phyloP scores from a whole-genome alignment of 106 monocot species.

The Acorus gramineus region DNA sequence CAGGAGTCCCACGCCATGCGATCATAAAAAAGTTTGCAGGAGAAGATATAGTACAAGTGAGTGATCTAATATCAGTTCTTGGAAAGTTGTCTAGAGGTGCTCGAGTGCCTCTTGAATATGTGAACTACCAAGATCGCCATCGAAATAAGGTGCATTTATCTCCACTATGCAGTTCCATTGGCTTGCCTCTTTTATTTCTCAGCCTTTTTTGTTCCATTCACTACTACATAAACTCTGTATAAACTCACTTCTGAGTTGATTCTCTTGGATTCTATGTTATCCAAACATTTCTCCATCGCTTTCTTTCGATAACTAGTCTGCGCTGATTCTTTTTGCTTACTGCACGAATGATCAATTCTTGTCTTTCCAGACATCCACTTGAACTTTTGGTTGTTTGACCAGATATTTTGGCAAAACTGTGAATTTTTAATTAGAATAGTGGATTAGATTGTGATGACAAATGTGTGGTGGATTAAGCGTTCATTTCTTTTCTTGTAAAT shows the following conservation, averaged over 20 bases:
- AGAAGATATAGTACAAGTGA: slow-evolving; percentile 50
- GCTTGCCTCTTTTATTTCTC: not conserved
- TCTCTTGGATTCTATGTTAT: not conserved
- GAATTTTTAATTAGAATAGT: too few relatives aligned
- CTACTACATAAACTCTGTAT: too few relatives aligned
- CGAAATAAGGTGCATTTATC: slow-evolving; percentile 53
- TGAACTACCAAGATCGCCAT: slow-evolving; percentile 75
- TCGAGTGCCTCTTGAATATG: slow-evolving; percentile 81
- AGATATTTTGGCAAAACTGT: too few relatives aligned
- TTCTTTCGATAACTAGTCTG: not conserved
- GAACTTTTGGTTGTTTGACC: too few relatives aligned
- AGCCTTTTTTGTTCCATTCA: too few relatives aligned
- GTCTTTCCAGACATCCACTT: too few relatives aligned
- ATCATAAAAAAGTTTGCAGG: slow-evolving; percentile 95
- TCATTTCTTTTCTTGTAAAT: too few relatives aligned
- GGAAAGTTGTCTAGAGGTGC: slow-evolving; percentile 70
- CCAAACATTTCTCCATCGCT: not conserved
- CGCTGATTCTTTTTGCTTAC: not conserved
- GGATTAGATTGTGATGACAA: too few relatives aligned
- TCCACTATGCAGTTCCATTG: not conserved
- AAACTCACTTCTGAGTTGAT: too few relatives aligned
- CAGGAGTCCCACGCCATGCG: slow-evolving; percentile 85
- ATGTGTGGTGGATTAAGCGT: too few relatives aligned
- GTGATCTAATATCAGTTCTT: slow-evolving; percentile 58
- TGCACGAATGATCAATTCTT: too few relatives aligned